Percentiles rank a stretch among this genome's conserved stretches.
phyloP scores from a whole-genome alignment of 2,329 filamentous ascomycete genomes.

The Lasiodiplodia citricola region DNA sequence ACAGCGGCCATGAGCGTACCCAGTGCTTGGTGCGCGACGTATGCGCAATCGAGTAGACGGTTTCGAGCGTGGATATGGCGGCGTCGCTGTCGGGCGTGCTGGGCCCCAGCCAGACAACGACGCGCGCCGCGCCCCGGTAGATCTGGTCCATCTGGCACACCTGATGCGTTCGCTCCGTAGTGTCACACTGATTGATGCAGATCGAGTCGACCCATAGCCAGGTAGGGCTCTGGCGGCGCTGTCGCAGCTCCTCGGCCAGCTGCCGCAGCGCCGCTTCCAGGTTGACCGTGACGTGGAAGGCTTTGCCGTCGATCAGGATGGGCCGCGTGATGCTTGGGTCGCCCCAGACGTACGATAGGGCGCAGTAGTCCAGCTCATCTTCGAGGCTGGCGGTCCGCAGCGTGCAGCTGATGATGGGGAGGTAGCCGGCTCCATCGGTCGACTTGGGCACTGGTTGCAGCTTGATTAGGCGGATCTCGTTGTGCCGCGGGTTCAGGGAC shows the following conservation, averaged over 20 bases:
- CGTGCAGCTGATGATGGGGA: conserved; percentile 25
- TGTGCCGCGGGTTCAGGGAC: conserved; percentile 1
- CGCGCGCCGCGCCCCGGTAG: conserved; percentile 22
- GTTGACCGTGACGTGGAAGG: conserved; percentile 27
- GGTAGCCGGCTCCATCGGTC: conserved; percentile 19
- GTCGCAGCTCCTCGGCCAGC: conserved; percentile 18
- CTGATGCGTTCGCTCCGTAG: conserved; percentile 27
- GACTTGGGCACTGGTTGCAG: conserved; percentile 19
- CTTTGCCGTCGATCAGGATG: conserved; percentile 26
- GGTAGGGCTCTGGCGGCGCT: not conserved
- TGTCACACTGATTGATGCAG: conserved; percentile 29
- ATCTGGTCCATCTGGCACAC: conserved; percentile 27
- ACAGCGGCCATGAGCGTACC: conserved; percentile 9
- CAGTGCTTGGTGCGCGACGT: not conserved
- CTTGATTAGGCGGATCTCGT: conserved; percentile 28
- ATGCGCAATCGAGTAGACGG: conserved; percentile 5
- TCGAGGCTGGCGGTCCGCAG: conserved; percentile 24
- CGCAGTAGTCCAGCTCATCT: conserved; percentile 22
- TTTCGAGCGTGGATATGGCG: conserved; percentile 27
- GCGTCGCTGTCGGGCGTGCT: conserved; percentile 27
- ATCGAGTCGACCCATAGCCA: conserved; percentile 30
- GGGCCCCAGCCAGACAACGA: conserved; percentile 30
- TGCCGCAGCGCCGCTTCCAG: conserved; percentile 26
- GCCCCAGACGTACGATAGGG: conserved; percentile 31
- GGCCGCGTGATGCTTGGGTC: conserved; percentile 20